A percentile compares a stretch with the other conserved stretches of the same genome.
These are phyloP conservation scores for Pseudozyma hubeiensis DNA, from an alignment of 1,284 basidiomycete genomes.

Conservation along the genomic window DNA sequence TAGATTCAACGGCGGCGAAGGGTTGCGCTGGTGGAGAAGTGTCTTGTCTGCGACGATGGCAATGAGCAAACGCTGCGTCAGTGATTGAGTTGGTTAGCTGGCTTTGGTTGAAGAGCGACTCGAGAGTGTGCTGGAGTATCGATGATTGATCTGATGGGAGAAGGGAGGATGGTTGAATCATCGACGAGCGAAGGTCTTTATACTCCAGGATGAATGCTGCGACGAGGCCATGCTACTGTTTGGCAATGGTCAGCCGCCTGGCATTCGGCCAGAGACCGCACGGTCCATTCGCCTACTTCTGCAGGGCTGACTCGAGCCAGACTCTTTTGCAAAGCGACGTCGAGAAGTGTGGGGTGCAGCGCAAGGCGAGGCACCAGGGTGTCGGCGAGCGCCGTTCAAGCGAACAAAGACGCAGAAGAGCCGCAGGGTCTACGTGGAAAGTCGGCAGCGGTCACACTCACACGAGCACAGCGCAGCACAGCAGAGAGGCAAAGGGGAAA, in stretches of 20 bases:
- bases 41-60: conserved; percentile 14
- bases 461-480: conserved; percentile 1
- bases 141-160: conserved; percentile 24
- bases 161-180: conserved; percentile 7
- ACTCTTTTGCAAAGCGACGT: neutral
- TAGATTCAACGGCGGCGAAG: conserved; percentile 27
- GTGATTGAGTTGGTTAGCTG: conserved; percentile 29
- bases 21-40: conserved; percentile 25
- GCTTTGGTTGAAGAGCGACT: conserved; percentile 23
- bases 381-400: too few species aligned
- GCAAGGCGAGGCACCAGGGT: neutral
- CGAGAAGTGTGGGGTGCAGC: neutral
- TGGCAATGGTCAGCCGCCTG: neutral
- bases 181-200: conserved; percentile 24
- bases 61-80: conserved; percentile 44
- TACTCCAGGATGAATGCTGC: conserved; percentile 2
- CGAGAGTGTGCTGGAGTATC: conserved; percentile 26
- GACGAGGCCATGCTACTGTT: neutral
- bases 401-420: too few species aligned
- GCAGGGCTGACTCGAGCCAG: neutral
- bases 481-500: neutral
- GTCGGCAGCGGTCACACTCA: neutral
- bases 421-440: too few species aligned
- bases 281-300: neutral
- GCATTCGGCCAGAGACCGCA: neutral